phyloP scores from a whole-genome alignment of 768 basidiomycete species.

The Russula griseocarnosa region DNA sequence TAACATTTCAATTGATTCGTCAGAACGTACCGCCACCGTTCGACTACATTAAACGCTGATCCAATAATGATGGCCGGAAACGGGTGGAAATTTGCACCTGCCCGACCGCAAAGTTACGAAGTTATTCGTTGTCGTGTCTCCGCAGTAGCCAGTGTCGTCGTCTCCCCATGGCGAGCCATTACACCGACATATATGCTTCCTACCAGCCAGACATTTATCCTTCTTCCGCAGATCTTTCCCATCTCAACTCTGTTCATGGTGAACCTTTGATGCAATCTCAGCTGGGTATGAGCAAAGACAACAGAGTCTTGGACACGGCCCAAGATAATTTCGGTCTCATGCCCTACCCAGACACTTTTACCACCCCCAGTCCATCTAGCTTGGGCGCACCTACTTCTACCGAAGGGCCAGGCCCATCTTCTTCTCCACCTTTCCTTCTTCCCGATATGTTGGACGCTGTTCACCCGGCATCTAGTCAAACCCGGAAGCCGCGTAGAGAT shows the following conservation, averaged over 20 bases:
- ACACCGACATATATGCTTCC: background rate
- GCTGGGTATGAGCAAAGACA: background rate
- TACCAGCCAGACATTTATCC: background rate
- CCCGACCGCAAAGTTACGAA: background rate
- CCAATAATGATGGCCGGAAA: background rate
- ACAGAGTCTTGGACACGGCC: background rate
- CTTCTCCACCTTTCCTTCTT: slow-evolving; percentile 3
- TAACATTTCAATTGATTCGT: slow-evolving; percentile 3
- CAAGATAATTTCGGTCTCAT: background rate
- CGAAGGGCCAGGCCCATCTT: background rate
- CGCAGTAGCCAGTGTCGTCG: background rate
- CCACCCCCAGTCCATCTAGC: slow-evolving; percentile 5
- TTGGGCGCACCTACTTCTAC: background rate
- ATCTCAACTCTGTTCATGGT: background rate
- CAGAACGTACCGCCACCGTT: too few species aligned
- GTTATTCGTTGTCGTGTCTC: background rate
- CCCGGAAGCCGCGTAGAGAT: slow-evolving; percentile 22
- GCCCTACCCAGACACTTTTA: slow-evolving; percentile 8
- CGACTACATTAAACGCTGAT: too few species aligned
- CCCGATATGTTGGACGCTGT: background rate
- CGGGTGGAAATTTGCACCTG: background rate
- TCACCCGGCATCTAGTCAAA: background rate
- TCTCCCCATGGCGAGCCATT: slow-evolving; percentile 12
- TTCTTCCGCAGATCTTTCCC: background rate
- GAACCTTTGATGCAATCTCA: background rate